A percentile compares a stretch with the other conserved stretches of the same genome.
phyloP scores from a whole-genome alignment of 176 grass and related monocot species.

The Hordeum marinum region DNA sequence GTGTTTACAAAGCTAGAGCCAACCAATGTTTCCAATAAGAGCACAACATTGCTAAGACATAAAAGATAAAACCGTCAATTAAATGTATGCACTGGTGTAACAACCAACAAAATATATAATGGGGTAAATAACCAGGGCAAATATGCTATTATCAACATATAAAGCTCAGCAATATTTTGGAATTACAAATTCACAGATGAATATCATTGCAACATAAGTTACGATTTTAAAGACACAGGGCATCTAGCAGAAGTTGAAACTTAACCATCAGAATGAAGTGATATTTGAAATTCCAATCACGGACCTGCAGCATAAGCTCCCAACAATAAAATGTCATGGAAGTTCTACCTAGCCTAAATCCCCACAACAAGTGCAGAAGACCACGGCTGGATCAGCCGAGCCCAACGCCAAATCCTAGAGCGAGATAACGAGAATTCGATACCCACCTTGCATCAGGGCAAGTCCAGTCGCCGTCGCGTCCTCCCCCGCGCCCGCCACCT shows the following conservation, averaged over 20 bases:
- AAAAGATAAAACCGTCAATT: background rate
- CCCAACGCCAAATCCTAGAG: background rate
- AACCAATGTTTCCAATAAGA: background rate
- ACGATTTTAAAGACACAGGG: background rate
- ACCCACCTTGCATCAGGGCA: conserved; percentile 65
- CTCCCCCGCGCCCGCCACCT: conserved; percentile 41
- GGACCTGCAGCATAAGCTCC: background rate
- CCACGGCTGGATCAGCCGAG: background rate
- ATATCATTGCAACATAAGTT: background rate
- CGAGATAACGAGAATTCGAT: background rate
- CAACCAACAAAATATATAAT: background rate
- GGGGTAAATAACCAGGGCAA: background rate
- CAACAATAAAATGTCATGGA: background rate
- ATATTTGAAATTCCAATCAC: background rate
- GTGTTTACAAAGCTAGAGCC: background rate
- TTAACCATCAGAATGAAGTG: background rate
- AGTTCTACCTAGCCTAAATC: background rate
- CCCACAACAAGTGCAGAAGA: background rate
- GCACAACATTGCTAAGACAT: background rate
- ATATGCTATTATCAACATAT: background rate
- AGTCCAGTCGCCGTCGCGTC: conserved; percentile 80
- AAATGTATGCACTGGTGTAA: background rate
- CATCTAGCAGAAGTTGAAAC: background rate
- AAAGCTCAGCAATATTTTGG: background rate
- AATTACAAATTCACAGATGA: background rate